A percentile compares a stretch with the other conserved stretches of the same genome.
Evolutionary conservation across 1,284 basidiomycete genomes (phyloP).

Genomic region (Ceraceosorus bombacis): DNA sequence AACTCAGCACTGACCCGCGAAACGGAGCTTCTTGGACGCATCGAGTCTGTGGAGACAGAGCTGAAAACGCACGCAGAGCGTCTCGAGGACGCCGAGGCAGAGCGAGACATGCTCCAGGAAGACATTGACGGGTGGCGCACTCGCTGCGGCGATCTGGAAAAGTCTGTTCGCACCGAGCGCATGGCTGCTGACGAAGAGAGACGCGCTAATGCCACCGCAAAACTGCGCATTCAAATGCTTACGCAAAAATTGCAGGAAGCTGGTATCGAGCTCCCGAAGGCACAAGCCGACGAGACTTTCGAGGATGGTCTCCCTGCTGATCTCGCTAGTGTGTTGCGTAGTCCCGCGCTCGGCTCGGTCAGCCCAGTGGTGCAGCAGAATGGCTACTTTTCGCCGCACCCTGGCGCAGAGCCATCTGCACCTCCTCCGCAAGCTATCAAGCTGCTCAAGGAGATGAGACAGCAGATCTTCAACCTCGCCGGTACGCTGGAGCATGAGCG

Average conservation of each 20-base stretch:
- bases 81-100: slow-evolving; percentile 35
- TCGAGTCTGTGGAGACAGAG: not conserved
- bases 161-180: slow-evolving; percentile 31
- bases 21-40: slow-evolving; percentile 10
- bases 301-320: slow-evolving; percentile 15
- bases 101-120: slow-evolving; percentile 42
- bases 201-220: slow-evolving; percentile 22
- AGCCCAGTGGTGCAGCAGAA: slow-evolving; percentile 14
- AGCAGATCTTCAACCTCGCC: slow-evolving; percentile 47
- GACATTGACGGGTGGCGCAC: slow-evolving; percentile 45
- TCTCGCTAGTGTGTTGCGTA: slow-evolving; percentile 18
- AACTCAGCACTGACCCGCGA: slow-evolving; percentile 1
- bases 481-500: slow-evolving; percentile 43
- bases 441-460: slow-evolving; percentile 44
- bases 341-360: slow-evolving; percentile 23
- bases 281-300: not conserved
- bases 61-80: slow-evolving; percentile 21
- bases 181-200: slow-evolving; percentile 28
- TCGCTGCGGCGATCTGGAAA: slow-evolving; percentile 39
- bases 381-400: slow-evolving; percentile 23
- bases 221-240: slow-evolving; percentile 29
- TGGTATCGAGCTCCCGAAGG: slow-evolving; percentile 13
- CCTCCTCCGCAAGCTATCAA: slow-evolving; percentile 33
- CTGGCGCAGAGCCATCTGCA: slow-evolving; percentile 13
- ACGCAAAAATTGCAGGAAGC: slow-evolving; percentile 20